phyloP scores from a whole-genome alignment of 371 early-diverging fungal genomes.

The Circinella minor region DNA sequence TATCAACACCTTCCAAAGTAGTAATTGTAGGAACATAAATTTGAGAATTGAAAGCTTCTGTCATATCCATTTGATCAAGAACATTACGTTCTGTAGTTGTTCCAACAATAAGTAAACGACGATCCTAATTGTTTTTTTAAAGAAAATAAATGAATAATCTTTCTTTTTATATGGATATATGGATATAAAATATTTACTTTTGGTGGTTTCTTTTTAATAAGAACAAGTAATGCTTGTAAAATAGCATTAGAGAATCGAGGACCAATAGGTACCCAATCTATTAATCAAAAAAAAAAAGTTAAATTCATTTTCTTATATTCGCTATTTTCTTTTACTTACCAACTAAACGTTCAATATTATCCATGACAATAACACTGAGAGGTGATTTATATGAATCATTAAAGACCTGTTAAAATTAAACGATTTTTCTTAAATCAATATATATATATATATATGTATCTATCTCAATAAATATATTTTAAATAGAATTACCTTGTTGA shows the following conservation, averaged over 20 bases:
- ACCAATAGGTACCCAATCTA: constrained; percentile 98
- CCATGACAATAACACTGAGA: constrained; percentile 94
- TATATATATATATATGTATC: not conserved
- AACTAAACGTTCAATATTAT: constrained; percentile 95
- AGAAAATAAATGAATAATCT: not conserved
- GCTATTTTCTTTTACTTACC: constrained; percentile 42
- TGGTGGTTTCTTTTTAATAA: constrained; percentile 92
- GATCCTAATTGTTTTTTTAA: constrained; percentile 37
- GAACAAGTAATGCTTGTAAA: constrained; percentile 93
- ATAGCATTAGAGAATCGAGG: constrained; percentile 98
- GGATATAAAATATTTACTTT: constrained; percentile 47
- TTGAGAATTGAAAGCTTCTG: constrained; percentile 84
- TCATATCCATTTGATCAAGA: constrained; percentile 88
- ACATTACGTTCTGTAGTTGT: constrained; percentile 85
- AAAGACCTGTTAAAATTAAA: constrained; percentile 63
- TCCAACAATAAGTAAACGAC: constrained; percentile 83
- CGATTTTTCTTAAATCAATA: too few species aligned
- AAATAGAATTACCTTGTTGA: constrained; percentile 87
- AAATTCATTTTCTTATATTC: not conserved
- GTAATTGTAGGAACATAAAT: constrained; percentile 83
- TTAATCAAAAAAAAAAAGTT: not conserved
- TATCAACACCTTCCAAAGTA: constrained; percentile 62
- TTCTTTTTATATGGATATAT: not conserved
- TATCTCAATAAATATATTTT: not conserved
- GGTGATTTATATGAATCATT: constrained; percentile 99